Evolutionary conservation across 106 monocot species (phyloP).

Genomic region (Dendrobium huoshanense): DNA sequence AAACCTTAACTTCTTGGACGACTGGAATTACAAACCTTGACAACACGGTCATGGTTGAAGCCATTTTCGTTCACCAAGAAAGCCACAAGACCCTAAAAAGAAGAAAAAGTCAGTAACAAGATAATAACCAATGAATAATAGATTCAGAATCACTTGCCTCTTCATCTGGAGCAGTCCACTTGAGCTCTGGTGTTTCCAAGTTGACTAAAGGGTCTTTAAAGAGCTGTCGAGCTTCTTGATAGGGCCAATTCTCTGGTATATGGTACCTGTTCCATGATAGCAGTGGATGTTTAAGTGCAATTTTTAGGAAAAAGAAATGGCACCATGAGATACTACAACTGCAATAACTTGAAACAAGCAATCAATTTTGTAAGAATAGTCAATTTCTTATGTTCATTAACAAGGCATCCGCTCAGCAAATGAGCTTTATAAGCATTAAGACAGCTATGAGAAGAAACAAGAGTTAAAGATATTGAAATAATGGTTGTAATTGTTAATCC

Average conservation of each 20-base stretch:
- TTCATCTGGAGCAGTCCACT: constrained; percentile 87
- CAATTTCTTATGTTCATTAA: background rate
- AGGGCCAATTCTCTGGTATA: constrained; percentile 92
- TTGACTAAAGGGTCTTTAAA: constrained; percentile 85
- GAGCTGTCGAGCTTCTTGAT: constrained; percentile 73
- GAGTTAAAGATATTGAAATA: background rate
- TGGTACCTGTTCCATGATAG: constrained; percentile 41
- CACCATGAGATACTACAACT: background rate
- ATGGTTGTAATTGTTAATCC: too few species aligned
- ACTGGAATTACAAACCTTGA: constrained; percentile 49
- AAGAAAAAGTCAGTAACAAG: constrained; percentile 1
- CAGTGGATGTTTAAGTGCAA: background rate
- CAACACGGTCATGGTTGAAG: constrained; percentile 78
- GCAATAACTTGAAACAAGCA: background rate
- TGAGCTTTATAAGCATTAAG: background rate
- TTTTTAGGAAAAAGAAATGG: background rate
- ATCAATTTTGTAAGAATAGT: background rate
- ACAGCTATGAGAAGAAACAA: background rate
- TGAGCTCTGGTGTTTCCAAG: constrained; percentile 56
- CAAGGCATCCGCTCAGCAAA: background rate
- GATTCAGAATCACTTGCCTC: constrained; percentile 38
- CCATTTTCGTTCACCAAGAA: constrained; percentile 92
- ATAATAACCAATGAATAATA: background rate
- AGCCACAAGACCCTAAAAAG: constrained; percentile 51
- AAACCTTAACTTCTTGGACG: background rate